Percentiles rank a stretch among this genome's conserved stretches.
Evolutionary conservation across 495 filamentous ascomycete genomes (phyloP).

Genomic region (Penicillium simplicissimum): DNA sequence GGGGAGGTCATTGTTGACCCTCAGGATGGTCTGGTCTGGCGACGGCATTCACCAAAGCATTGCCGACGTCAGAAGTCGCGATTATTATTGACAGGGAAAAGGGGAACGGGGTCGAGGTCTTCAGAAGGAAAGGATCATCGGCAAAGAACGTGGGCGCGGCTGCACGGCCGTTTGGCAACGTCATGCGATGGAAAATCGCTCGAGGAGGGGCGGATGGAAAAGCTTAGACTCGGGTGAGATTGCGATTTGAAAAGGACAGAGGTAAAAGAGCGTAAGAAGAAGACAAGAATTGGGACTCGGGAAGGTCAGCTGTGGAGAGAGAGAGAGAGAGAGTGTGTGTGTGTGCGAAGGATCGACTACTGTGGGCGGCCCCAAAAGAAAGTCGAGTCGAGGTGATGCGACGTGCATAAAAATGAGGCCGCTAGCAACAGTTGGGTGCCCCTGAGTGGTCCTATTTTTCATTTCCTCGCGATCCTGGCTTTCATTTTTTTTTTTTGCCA

Average conservation of each 20-base stretch:
- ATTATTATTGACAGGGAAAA: conserved; percentile 17
- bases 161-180: conserved; percentile 24
- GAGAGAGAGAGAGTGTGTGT: background rate
- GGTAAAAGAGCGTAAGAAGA: background rate
- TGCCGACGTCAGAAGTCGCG: conserved; percentile 3
- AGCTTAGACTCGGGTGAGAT: conserved; percentile 5
- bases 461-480: background rate
- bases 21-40: background rate
- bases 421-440: conserved; percentile 5
- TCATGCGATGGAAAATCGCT: conserved; percentile 13
- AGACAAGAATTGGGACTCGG: conserved; percentile 16
- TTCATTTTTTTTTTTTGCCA: background rate
- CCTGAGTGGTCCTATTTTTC: conserved; percentile 2
- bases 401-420: conserved; percentile 24
- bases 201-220: conserved; percentile 1
- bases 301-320: conserved; percentile 15
- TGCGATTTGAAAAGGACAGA: conserved; percentile 2
- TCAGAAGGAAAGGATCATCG: conserved; percentile 29
- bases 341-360: background rate
- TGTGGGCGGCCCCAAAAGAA: conserved; percentile 2
- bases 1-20: conserved; percentile 6
- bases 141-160: conserved; percentile 23
- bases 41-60: conserved; percentile 13
- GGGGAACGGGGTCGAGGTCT: conserved; percentile 26
- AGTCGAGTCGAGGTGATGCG: conserved; percentile 10